These are phyloP conservation scores for Gonapodya prolifera DNA, from an alignment of 192 early-diverging fungal species.

Conservation along the genomic window DNA sequence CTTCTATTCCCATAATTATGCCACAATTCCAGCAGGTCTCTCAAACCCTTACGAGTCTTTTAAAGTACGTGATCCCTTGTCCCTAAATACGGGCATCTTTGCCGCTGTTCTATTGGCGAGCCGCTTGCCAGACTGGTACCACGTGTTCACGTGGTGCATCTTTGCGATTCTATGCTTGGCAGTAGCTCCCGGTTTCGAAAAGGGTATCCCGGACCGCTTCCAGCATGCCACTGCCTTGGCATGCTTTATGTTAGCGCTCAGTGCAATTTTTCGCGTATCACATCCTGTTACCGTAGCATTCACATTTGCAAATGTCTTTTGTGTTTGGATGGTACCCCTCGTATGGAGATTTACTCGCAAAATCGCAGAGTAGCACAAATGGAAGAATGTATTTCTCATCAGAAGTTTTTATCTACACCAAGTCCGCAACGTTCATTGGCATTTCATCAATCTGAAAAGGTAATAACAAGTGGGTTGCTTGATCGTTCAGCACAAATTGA, in stretches of 20 bases:
- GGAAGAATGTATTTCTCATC: background rate
- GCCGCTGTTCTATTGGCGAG: background rate
- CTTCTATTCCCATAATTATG: background rate
- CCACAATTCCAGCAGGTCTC: background rate
- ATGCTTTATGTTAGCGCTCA: background rate
- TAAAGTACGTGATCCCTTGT: background rate
- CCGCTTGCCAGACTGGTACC: background rate
- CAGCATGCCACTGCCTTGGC: background rate
- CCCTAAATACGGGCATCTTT: background rate
- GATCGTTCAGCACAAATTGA: no score
- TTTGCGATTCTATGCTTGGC: background rate
- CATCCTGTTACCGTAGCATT: background rate
- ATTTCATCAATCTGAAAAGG: conserved; percentile 73
- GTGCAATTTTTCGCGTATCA: background rate
- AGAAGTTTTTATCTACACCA: background rate
- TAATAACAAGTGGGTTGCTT: no score
- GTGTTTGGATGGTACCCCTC: background rate
- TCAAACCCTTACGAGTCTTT: no score
- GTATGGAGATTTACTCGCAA: background rate
- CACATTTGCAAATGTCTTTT: background rate
- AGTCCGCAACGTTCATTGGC: conserved; percentile 54
- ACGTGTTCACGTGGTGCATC: background rate
- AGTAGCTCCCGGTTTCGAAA: background rate
- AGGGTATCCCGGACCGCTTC: background rate
- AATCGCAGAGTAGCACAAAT: background rate